These are phyloP conservation scores for Penicillium simplicissimum DNA, from an alignment of 495 filamentous ascomycete species.

Conservation along the genomic window DNA sequence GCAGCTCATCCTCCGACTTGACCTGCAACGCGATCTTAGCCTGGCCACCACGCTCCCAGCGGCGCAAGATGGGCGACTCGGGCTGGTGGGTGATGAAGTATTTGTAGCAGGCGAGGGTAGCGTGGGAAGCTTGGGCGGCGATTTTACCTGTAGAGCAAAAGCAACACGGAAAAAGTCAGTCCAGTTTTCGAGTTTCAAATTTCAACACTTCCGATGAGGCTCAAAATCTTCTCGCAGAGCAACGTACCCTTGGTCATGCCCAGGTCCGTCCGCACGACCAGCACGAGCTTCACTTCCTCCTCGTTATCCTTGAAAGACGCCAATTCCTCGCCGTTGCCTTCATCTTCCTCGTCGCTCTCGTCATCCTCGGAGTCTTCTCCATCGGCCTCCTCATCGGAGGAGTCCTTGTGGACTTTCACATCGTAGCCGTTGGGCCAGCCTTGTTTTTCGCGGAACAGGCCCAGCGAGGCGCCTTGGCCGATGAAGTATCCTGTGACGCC, in stretches of 20 bases:
- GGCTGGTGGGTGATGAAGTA: slow-evolving; percentile 59
- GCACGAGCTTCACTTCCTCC: slow-evolving; percentile 91
- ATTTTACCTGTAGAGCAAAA: slow-evolving; percentile 73
- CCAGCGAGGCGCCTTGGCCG: slow-evolving; percentile 52
- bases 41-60: slow-evolving; percentile 84
- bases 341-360: slow-evolving; percentile 40
- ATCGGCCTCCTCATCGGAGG: slow-evolving; percentile 43
- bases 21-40: slow-evolving; percentile 89
- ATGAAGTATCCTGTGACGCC: slow-evolving; percentile 67
- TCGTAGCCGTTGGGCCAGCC: slow-evolving; percentile 55
- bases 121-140: slow-evolving; percentile 93
- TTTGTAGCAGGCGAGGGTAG: slow-evolving; percentile 96
- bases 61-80: slow-evolving; percentile 65
- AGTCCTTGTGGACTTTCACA: slow-evolving; percentile 49
- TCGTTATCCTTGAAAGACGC: slow-evolving; percentile 49
- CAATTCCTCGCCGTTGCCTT: slow-evolving; percentile 45
- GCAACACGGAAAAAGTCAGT: slow-evolving; percentile 11
- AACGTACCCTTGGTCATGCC: slow-evolving; percentile 91
- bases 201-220: too few relatives aligned
- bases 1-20: slow-evolving; percentile 78
- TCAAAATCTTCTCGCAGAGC: background rate
- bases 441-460: slow-evolving; percentile 48
- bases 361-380: slow-evolving; percentile 29
- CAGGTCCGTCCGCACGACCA: slow-evolving; percentile 89
- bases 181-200: too few relatives aligned